Base-by-base conservation (phyloP, 345 rosid genomes). In the Rubroshorea leprosula region DNA sequence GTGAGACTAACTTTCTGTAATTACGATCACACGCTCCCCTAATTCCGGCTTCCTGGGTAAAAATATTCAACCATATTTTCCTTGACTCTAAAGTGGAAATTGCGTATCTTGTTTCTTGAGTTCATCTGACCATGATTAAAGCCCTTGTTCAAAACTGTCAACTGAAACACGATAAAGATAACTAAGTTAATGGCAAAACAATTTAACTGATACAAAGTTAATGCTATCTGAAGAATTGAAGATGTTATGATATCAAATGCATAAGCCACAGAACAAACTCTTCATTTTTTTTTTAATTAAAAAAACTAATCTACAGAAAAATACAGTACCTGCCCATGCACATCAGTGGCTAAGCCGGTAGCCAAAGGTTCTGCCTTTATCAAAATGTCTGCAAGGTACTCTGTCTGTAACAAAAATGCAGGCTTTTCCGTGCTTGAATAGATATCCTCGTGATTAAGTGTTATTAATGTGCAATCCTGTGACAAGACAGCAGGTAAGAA, bases 321-420 rank as follows among this genome's bases (percentile, higher is more conserved):
- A 41, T 16, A 58, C 10, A 9, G 46, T 74, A 89, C 97, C 91
- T 89, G 96, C 26, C 98, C 98, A 21, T 92, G 96, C 52, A 92
- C 94, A 68, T 89, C 97, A 72, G 80, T 72, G 16, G 97, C 99
- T 75, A 88, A 76, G 62, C 97, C 99, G 48, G 96, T 89, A 54
- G 86, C 89, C 65, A 93, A 74, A 72, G 97, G 97, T 65, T 79
- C 94, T 47, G 79, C 79, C 65, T 86, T 87, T 12, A 92, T 74
- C 68, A 89, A 72, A 65, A 92, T 62, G 76, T 87, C 91, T 16
- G 94, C 80, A 64, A 76, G 82, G 63, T 83, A 87, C 54, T 83
- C 83, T 83, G 79, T 78, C 58, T 81, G 82, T 48, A 84, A 66
- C 62, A 80, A 19, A 63, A 79, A 69, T 10, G 61, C 48, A 41